These are phyloP conservation scores for Galeopsis tetrahit DNA, from an alignment of 257 asterid species.

Conservation along the genomic window DNA sequence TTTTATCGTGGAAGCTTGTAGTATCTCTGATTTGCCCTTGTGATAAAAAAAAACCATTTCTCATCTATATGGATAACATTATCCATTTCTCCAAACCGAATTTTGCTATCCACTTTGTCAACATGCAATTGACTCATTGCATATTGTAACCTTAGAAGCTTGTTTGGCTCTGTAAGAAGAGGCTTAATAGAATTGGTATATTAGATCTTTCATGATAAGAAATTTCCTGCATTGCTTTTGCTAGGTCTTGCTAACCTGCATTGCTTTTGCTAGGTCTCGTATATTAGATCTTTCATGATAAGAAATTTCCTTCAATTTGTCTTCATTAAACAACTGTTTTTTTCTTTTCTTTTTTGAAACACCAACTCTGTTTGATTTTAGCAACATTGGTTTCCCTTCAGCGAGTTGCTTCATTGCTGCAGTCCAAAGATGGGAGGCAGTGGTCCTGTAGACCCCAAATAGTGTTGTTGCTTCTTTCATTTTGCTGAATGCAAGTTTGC, in stretches of 20 bases:
- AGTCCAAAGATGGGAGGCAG: no score
- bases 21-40: no score
- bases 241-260: no score
- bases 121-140: not conserved
- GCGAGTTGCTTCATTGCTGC: not conserved
- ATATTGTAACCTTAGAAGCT: not conserved
- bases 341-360: no score
- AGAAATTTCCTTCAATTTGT: not conserved
- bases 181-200: not conserved
- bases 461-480: not conserved
- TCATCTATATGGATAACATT: not conserved
- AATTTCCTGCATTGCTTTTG: no score
- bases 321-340: not conserved
- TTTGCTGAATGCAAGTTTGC: not conserved
- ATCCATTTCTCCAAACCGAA: not conserved
- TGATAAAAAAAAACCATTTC: no score
- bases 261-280: no score
- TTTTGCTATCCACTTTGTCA: not conserved
- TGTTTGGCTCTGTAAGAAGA: not conserved
- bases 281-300: no score
- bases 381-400: not conserved
- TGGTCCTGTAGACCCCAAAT: not conserved
- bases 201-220: no score
- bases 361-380: not conserved
- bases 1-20: no score